Base-by-base conservation (phyloP, 805 yeast species). In the Yarrowia deformans region DNA sequence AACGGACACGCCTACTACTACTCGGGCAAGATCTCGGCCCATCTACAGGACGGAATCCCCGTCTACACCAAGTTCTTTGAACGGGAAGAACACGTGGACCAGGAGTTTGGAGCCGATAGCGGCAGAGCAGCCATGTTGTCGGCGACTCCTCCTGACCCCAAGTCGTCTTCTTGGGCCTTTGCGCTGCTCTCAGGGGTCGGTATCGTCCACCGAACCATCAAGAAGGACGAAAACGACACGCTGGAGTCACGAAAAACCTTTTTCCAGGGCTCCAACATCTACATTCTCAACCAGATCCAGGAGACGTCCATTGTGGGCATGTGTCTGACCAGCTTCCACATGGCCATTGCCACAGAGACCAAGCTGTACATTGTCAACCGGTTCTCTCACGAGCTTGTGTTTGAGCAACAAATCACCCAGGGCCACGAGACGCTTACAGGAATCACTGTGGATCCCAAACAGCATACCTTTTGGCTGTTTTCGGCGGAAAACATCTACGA, bases 401-500 rank as follows among this genome's bases (percentile, higher is more conserved):
- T 77, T 64, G 79, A 81, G 46, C 82, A 82, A 48, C 75, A 80
- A 1, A 75, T 86, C 69, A 82, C 78, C 50, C 73, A 69, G 67
- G 73, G 74, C 32, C 76, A 76, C 6, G 75, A 75, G 54, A 85
- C 82, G 56, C 73, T 84, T 56, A 69, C 82, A 8, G 89, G 89
- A 0, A 75, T 87, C 6, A 74, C 83, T 1, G 81, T 82, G 1
- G 96, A 90, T 73, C 77, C 78, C 66, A 70, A 77, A 4, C 78
- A 78, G 54, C 75, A 81, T 0, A 90, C 98, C 0, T 90, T 81
- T 73, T 95, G 99, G 99, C 77, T 90, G 3, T 91, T 81, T 73
- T 86, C 95, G 0, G 77, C 80, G 13, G 75, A 79, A 6, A 82
- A 82, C 61, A 86, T 95, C 10, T 90, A 84, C 75, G 99, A 95